phyloP scores from a whole-genome alignment of 495 filamentous ascomycete species.

The Pyrenula aspistea region DNA sequence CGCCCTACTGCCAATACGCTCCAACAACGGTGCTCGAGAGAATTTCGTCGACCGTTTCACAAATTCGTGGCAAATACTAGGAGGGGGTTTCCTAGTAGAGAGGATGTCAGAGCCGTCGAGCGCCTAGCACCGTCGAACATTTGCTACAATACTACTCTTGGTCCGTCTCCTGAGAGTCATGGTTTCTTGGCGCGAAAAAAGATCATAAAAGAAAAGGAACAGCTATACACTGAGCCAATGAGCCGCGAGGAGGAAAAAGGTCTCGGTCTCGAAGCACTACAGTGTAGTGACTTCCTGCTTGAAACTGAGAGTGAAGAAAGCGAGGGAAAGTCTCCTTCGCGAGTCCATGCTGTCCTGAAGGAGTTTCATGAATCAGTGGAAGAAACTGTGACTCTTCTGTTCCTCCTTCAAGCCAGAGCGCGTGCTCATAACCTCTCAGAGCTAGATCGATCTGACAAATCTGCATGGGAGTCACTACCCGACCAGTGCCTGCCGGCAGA shows the following conservation, averaged over 20 bases:
- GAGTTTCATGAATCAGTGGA: neutral
- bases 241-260: neutral
- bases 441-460: neutral
- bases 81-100: neutral
- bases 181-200: neutral
- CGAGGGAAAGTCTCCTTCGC: neutral
- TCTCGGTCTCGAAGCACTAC: neutral
- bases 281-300: neutral
- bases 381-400: neutral
- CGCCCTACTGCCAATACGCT: neutral
- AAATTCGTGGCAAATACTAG: neutral
- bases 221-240: neutral
- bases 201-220: neutral
- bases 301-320: neutral
- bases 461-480: neutral
- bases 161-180: neutral
- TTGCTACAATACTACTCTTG: slow-evolving; percentile 1
- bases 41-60: neutral
- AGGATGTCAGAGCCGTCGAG: slow-evolving; percentile 5
- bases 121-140: slow-evolving; percentile 7
- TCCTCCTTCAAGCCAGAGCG: neutral
- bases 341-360: too few relatives aligned
- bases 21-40: neutral
- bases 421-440: neutral
- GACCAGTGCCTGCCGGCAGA: neutral